Evolutionary conservation across 2,329 filamentous ascomycete species (phyloP), one percentile per base, ranked within the genome.

Genomic region (Moelleriella libera): DNA sequence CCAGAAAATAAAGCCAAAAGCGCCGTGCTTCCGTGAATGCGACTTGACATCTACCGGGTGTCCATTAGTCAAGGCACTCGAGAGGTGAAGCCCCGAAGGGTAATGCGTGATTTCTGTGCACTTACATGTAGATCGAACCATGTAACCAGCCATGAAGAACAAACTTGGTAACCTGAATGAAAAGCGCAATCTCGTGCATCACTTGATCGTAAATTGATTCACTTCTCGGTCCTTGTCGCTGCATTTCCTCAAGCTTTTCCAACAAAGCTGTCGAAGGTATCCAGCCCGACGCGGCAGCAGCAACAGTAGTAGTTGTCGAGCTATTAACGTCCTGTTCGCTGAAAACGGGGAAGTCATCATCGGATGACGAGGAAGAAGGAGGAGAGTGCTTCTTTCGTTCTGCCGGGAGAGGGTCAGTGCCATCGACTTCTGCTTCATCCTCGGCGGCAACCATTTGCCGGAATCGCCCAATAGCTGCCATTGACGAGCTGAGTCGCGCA

Each of bases 401-500:
- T n/a, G 57, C 50, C 8, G 8, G 7, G 44, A 34, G 4, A 44
- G 45, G 34, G n/a, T 30, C 28, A 9, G 9, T 11, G 8, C 40
- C 12, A 12, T 37, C 32, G 32, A 12, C 32, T 37, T 45, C 9
- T 30, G 7, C 5, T 30, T 69, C 60, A 49, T 67, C 69, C 37
- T 70, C 64, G 8, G 59, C 55, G 42, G 66, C 63, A 2, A 75
- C 66, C 70, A 80, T 75, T 30, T 55, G 57, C 45, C 74, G 68
- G 68, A 98, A 97, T 47, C 81, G 72, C 48, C 80, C 76, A 42
- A 95, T 75, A 0, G 87, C 83, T 34, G 75, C 71, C 51, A 98
- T 67, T 46, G 87, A 92, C 62, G 85, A 82, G 52, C 85, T 88
- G 52, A 97, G 81, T 37, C 90, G 80, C 31, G 86, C 87, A 50